Conservation (phyloP, 768 basidiomycete species). For the Phaeolepiota aurea region DNA sequence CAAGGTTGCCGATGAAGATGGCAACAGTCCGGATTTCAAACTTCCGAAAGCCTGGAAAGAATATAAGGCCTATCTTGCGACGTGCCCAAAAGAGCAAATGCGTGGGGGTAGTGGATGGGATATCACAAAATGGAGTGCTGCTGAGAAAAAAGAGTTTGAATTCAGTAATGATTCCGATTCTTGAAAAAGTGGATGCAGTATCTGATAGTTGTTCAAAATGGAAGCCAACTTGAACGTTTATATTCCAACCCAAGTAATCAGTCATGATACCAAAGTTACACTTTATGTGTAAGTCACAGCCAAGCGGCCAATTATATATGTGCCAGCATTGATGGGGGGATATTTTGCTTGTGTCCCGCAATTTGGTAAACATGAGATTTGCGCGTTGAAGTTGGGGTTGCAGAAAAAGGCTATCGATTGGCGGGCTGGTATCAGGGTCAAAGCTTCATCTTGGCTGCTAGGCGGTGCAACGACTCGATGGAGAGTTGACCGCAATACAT, state of each 20-base stretch:
- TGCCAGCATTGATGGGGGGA: slow-evolving; percentile 60
- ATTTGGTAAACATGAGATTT: slow-evolving; percentile 66
- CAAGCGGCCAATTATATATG: slow-evolving; percentile 70
- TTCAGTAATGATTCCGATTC: slow-evolving; percentile 10
- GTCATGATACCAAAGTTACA: no score
- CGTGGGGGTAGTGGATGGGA: slow-evolving; percentile 25
- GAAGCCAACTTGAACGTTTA: no score
- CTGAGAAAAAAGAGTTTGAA: slow-evolving; percentile 19
- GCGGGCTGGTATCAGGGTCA: slow-evolving; percentile 52
- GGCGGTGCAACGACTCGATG: slow-evolving; percentile 78
- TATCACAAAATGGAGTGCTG: slow-evolving; percentile 23
- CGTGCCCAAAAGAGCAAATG: slow-evolving; percentile 16
- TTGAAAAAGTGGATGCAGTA: no score
- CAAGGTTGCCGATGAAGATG: slow-evolving; percentile 14
- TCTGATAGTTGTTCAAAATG: no score
- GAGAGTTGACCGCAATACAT: slow-evolving; percentile 68
- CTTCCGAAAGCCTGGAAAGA: slow-evolving; percentile 27
- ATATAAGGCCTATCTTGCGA: slow-evolving; percentile 21
- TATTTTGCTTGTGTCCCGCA: slow-evolving; percentile 56
- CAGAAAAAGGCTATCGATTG: slow-evolving; percentile 87
- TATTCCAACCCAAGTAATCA: no score
- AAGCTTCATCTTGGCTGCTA: slow-evolving; percentile 35
- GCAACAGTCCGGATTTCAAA: slow-evolving; percentile 14
- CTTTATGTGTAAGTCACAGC: slow-evolving; percentile 45
- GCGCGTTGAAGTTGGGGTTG: slow-evolving; percentile 66